Evolutionary conservation across 1,139 yeast genomes (phyloP).

Genomic region (Suhomyces maxii): DNA sequence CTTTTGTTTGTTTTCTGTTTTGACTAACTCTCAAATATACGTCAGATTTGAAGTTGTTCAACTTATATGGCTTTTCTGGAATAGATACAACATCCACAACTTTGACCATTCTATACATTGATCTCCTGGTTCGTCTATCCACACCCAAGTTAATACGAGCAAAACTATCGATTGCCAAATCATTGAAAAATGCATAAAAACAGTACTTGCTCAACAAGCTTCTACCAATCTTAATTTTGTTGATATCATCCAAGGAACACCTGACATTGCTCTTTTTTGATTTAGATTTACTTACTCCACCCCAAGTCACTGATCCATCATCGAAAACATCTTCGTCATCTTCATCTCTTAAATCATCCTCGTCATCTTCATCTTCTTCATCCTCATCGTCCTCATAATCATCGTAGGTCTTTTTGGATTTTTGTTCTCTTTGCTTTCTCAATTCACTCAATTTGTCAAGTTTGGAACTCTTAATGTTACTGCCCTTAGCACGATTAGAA

Average conservation of each 20-base stretch:
- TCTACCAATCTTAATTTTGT: slow-evolving; percentile 74
- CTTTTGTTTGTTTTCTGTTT: slow-evolving; percentile 65
- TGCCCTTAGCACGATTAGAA: slow-evolving; percentile 23
- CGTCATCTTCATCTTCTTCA: slow-evolving; percentile 44
- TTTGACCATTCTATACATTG: slow-evolving; percentile 83
- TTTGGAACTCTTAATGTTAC: slow-evolving; percentile 28
- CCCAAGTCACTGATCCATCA: slow-evolving; percentile 53
- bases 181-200: slow-evolving; percentile 79
- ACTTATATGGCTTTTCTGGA: slow-evolving; percentile 57
- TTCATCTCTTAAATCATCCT: slow-evolving; percentile 40
- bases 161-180: slow-evolving; percentile 67
- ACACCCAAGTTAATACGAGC: slow-evolving; percentile 81
- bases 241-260: slow-evolving; percentile 59
- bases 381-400: slow-evolving; percentile 33
- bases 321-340: slow-evolving; percentile 35
- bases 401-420: slow-evolving; percentile 33
- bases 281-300: slow-evolving; percentile 35
- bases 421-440: slow-evolving; percentile 79
- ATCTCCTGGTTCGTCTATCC: slow-evolving; percentile 59
- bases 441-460: slow-evolving; percentile 73
- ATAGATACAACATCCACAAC: slow-evolving; percentile 60
- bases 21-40: slow-evolving; percentile 66
- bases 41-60: slow-evolving; percentile 58
- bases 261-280: slow-evolving; percentile 29
- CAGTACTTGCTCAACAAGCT: slow-evolving; percentile 70